A percentile compares a stretch with the other conserved stretches of the same genome.
These are phyloP conservation scores for Stereum hirsutum DNA, from an alignment of 1,284 basidiomycete genomes.

Conservation along the genomic window DNA sequence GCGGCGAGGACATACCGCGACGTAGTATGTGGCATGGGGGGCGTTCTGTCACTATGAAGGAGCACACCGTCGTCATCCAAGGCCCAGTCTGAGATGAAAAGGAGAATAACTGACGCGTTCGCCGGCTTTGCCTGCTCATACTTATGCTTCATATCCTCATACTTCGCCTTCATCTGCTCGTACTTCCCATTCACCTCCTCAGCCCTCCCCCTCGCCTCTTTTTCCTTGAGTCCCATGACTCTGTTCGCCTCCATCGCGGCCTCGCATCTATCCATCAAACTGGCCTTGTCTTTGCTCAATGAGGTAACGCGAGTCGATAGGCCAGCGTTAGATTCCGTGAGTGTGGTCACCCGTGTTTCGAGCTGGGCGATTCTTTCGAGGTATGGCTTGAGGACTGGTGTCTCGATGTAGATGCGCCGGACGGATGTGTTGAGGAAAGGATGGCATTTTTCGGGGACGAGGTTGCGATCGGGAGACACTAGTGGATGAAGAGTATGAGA, in stretches of 20 bases:
- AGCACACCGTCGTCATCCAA: not conserved
- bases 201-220: conserved; percentile 18
- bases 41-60: not conserved
- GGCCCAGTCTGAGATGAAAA: not conserved
- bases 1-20: too few species aligned
- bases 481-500: not conserved
- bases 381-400: conserved; percentile 17
- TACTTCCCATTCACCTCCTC: conserved; percentile 23
- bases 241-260: conserved; percentile 27
- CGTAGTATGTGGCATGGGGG: not conserved
- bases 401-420: conserved; percentile 48
- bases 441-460: conserved; percentile 52
- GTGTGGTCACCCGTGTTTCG: conserved; percentile 14
- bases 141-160: conserved; percentile 15
- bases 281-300: conserved; percentile 29
- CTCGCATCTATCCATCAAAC: conserved; percentile 31
- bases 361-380: conserved; percentile 20
- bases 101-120: not conserved
- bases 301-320: conserved; percentile 24
- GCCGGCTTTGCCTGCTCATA: conserved; percentile 6
- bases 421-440: conserved; percentile 43
- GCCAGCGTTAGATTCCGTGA: too few species aligned
- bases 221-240: conserved; percentile 18
- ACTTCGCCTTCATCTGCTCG: conserved; percentile 17
- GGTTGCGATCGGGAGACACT: conserved; percentile 34